Percentiles rank a stretch among this genome's conserved stretches.
Evolutionary conservation across 306 rosid species (phyloP).

Genomic region (Dalbergia cochinchinensis): DNA sequence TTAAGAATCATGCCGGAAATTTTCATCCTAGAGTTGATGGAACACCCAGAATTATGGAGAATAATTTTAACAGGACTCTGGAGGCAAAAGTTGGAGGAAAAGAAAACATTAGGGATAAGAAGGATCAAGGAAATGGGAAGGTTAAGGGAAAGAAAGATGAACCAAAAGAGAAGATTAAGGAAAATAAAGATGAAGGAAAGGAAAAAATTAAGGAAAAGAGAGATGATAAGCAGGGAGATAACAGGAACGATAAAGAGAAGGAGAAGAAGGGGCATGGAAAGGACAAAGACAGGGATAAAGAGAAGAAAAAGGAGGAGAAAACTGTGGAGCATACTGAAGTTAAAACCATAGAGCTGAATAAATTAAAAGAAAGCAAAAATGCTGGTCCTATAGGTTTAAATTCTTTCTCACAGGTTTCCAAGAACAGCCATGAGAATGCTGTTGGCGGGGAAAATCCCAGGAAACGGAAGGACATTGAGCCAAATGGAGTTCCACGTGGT

Average conservation of each 20-base stretch:
- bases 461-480: constrained; percentile 84
- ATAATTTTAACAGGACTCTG: constrained; percentile 48
- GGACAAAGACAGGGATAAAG: constrained; percentile 83
- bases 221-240: constrained; percentile 69
- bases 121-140: constrained; percentile 63
- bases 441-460: constrained; percentile 61
- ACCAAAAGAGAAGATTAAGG: constrained; percentile 69
- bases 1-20: constrained; percentile 52
- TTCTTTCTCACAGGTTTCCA: constrained; percentile 55
- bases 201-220: constrained; percentile 66
- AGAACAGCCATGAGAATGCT: constrained; percentile 57
- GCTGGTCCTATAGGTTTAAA: constrained; percentile 52
- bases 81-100: constrained; percentile 56
- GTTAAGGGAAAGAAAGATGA: constrained; percentile 69
- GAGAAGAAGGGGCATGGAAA: constrained; percentile 83
- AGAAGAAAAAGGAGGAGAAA: constrained; percentile 69
- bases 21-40: constrained; percentile 65
- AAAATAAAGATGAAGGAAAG: constrained; percentile 69
- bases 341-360: constrained; percentile 51
- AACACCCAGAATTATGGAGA: constrained; percentile 56
- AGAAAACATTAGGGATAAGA: constrained; percentile 57
- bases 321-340: constrained; percentile 48
- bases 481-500: constrained; percentile 87
- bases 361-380: constrained; percentile 60
- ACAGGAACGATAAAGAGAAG: constrained; percentile 58